Evolutionary conservation across 805 yeast species (phyloP).

Genomic region (Candida nemodendra): DNA sequence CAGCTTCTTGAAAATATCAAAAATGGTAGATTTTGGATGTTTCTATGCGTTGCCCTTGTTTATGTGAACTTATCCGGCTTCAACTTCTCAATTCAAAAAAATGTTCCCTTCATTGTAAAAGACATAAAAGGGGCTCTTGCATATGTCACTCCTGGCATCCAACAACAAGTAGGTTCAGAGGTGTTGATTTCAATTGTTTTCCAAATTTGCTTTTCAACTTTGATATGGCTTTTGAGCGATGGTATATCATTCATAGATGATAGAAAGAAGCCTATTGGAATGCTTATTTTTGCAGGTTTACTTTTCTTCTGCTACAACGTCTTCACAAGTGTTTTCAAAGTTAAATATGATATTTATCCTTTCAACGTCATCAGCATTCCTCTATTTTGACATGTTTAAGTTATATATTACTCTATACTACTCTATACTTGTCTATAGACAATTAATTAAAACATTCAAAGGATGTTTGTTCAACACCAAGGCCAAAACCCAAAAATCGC

Average conservation of each 20-base stretch:
- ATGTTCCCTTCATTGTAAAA: constrained; percentile 60
- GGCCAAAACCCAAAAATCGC: too few relatives aligned
- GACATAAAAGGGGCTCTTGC: constrained; percentile 46
- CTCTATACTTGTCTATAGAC: too few relatives aligned
- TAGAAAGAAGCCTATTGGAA: constrained; percentile 8
- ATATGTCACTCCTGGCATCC: constrained; percentile 59
- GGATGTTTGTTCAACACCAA: too few relatives aligned
- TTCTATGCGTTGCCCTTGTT: constrained; percentile 39
- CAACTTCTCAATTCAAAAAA: constrained; percentile 59
- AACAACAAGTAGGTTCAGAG: constrained; percentile 73
- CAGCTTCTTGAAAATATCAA: constrained; percentile 28
- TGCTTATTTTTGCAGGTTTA: constrained; percentile 29
- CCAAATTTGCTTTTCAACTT: constrained; percentile 46
- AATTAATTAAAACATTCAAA: too few relatives aligned
- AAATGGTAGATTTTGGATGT: constrained; percentile 16
- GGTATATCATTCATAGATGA: constrained; percentile 8
- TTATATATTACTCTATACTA: background rate
- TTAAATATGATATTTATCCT: constrained; percentile 51
- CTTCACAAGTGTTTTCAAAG: constrained; percentile 42
- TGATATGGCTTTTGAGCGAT: constrained; percentile 40
- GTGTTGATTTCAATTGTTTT: constrained; percentile 49
- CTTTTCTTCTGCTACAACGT: constrained; percentile 39
- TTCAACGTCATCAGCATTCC: constrained; percentile 31
- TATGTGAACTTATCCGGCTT: constrained; percentile 57
- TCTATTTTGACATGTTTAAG: constrained; percentile 7